Evolutionary conservation across 2,329 filamentous ascomycete species (phyloP), one percentile per base, ranked within the genome.

Genomic region (Epichloe bromicola): DNA sequence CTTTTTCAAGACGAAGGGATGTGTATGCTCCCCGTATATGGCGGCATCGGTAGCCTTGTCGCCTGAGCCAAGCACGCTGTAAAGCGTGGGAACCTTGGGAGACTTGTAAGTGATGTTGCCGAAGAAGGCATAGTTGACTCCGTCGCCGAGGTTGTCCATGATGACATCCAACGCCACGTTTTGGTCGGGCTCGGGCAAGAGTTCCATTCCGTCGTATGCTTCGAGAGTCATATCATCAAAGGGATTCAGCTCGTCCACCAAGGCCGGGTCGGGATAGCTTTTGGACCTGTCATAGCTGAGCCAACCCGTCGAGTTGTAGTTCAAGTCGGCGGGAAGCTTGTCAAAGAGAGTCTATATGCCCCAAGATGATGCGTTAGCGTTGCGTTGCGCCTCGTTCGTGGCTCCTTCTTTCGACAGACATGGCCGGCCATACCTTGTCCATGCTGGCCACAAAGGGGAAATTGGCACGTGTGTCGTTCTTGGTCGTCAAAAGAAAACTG

Each of bases 71-170:
- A 94, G 72, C 1, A 76, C 86, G 0, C 85, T 88, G 71, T 89
- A 94, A 0, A 95, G 73, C 0, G 84, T 82, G 0, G 88, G 89
- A 0, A 94, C 88, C 63, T 87, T 86, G 46, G 86, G 87, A 0
- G 68, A 51, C 3, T 78, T 76, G 64, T 90, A 95, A 33, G 85
- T 88, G 55, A 88, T 79, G 65, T 86, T 82, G 71, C 91, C 90
- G 69, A 86, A 79, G 67, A 83, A 82, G 54, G 80, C 82, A 51
- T 73, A 73, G 61, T 73, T 74, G 47, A 75, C 75, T 5, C 83
- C 83, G 53, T 87, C 74, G 17, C 71, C 70, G 3, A 84, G 72
- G 48, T 80, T 79, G 56, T 76, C 71, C 72, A 80, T 80, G 65
- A 79, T 76, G 30, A 86, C 74, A 54, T 78, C 71, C 3, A 93